phyloP scores from a whole-genome alignment of 2,329 filamentous ascomycete genomes.

The Mycogone perniciosa region DNA sequence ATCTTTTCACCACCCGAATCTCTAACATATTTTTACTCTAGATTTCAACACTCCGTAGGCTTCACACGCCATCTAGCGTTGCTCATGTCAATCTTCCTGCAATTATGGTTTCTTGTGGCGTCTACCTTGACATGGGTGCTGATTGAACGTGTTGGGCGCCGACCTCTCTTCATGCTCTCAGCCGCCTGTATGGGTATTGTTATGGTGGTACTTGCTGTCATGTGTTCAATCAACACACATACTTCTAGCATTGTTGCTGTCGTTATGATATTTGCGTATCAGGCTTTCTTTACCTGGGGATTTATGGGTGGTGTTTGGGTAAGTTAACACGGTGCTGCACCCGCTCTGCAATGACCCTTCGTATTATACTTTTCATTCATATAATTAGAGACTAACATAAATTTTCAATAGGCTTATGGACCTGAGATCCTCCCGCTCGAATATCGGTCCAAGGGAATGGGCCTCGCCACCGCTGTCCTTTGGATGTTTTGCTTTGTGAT shows the following conservation, averaged over 20 bases:
- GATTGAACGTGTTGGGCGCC: conserved; percentile 40
- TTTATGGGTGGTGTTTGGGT: conserved; percentile 32
- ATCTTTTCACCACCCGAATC: too few relatives aligned
- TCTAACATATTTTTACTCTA: background rate
- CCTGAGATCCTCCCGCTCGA: conserved; percentile 28
- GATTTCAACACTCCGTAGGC: conserved; percentile 38
- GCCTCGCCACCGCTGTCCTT: conserved; percentile 28
- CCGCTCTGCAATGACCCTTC: background rate
- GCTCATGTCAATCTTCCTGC: conserved; percentile 46
- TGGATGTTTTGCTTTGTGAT: conserved; percentile 30
- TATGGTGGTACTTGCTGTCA: conserved; percentile 34
- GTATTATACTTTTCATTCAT: background rate
- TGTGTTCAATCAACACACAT: conserved; percentile 29
- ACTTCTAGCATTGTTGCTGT: conserved; percentile 33
- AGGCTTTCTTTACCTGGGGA: conserved; percentile 34
- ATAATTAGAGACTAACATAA: background rate
- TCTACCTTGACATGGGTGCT: conserved; percentile 41
- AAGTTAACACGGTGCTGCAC: conserved; percentile 20
- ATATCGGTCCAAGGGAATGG: conserved; percentile 26
- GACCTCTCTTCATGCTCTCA: conserved; percentile 34
- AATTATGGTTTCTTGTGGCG: conserved; percentile 39
- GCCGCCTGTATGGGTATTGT: conserved; percentile 35
- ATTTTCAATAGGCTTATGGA: conserved; percentile 11
- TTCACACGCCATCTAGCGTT: conserved; percentile 38
- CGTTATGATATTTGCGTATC: conserved; percentile 36